These are phyloP conservation scores for Crotalaria pallida DNA, from an alignment of 306 rosid species.

Conservation along the genomic window DNA sequence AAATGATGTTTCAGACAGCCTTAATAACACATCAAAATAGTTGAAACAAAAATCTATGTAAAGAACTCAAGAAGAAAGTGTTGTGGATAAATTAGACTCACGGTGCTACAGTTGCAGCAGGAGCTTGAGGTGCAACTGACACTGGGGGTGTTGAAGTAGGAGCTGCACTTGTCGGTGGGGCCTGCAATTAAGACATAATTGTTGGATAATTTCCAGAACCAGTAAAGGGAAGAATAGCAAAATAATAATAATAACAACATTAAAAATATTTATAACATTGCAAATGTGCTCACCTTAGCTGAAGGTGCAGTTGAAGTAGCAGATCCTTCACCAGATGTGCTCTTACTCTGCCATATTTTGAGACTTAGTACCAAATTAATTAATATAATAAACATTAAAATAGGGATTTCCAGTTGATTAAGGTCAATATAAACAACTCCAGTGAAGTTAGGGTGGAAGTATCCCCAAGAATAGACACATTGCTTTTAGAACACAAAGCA, in stretches of 20 bases:
- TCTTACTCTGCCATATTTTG: conserved; percentile 50
- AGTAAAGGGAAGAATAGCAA: too few species aligned
- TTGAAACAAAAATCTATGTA: background rate
- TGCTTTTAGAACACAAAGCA: background rate
- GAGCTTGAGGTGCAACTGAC: conserved; percentile 31
- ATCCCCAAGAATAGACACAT: background rate
- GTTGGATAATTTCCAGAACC: background rate
- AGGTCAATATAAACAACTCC: background rate
- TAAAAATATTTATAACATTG: background rate
- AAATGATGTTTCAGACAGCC: conserved; percentile 10
- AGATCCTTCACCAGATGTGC: conserved; percentile 56
- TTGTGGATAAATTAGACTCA: conserved; percentile 31
- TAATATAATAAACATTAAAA: background rate
- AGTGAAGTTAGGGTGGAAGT: background rate
- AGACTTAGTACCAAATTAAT: conserved; percentile 17
- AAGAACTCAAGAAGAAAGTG: background rate
- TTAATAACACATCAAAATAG: background rate
- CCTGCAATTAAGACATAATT: conserved; percentile 22
- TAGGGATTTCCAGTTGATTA: background rate
- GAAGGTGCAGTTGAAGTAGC: conserved; percentile 45
- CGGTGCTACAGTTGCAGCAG: conserved; percentile 34
- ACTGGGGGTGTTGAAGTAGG: conserved; percentile 35
- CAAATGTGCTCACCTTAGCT: conserved; percentile 40
- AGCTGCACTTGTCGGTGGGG: conserved; percentile 50
- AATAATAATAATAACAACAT: background rate